These are phyloP conservation scores for Collybia sordida DNA, from an alignment of 768 basidiomycete genomes.

Conservation along the genomic window DNA sequence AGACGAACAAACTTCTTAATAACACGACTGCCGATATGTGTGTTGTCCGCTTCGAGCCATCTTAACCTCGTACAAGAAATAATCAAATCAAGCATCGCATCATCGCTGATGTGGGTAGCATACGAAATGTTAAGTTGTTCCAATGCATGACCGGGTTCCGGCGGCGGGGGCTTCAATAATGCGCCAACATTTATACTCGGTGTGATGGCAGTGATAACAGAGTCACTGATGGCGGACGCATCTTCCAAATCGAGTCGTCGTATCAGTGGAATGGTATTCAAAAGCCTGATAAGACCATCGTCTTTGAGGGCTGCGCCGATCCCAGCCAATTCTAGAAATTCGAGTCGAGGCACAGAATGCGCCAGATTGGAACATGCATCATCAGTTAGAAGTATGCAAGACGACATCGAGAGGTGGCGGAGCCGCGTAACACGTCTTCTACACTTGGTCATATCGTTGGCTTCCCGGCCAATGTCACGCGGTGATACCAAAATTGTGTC, in stretches of 20 bases:
- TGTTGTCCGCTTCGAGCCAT: conserved; percentile 78
- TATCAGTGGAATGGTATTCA: conserved; percentile 69
- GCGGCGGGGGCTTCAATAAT: conserved; percentile 12
- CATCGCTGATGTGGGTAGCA: conserved; percentile 62
- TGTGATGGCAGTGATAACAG: conserved; percentile 65
- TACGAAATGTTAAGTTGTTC: conserved; percentile 73
- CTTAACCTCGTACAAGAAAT: conserved; percentile 59
- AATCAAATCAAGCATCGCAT: conserved; percentile 63
- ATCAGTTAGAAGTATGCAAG: conserved; percentile 72
- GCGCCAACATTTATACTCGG: conserved; percentile 27
- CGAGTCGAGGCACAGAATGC: conserved; percentile 66
- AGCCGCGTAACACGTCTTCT: conserved; percentile 66
- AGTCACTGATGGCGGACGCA: conserved; percentile 70
- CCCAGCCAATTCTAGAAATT: conserved; percentile 77
- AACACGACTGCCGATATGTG: conserved; percentile 60
- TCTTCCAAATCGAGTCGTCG: conserved; percentile 86
- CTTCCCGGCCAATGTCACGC: conserved; percentile 64
- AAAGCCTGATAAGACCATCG: conserved; percentile 69
- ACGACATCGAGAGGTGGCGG: conserved; percentile 73
- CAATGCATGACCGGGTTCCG: conserved; percentile 62
- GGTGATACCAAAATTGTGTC: conserved; percentile 55
- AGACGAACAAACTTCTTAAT: conserved; percentile 68
- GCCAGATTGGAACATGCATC: conserved; percentile 73
- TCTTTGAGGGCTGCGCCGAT: conserved; percentile 70
- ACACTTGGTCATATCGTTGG: conserved; percentile 45